These are phyloP conservation scores for Phaeophleospora eucalypticola DNA, from an alignment of 2,329 filamentous ascomycete species.

Conservation along the genomic window DNA sequence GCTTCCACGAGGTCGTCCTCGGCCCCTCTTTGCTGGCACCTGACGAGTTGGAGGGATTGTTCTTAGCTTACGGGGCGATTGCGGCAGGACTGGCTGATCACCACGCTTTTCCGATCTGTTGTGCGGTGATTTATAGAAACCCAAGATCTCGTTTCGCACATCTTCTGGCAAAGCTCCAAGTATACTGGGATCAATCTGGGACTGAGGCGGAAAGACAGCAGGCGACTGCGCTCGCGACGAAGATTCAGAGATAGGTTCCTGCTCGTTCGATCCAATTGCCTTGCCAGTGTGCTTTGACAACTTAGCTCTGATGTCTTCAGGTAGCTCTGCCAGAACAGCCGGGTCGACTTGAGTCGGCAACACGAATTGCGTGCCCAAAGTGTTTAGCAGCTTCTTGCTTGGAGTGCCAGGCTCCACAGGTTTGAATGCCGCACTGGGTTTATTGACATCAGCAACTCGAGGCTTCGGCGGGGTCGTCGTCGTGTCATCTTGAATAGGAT, in stretches of 20 bases:
- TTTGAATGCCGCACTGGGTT: constrained; percentile 36
- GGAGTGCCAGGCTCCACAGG: constrained; percentile 36
- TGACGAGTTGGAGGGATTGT: constrained; percentile 47
- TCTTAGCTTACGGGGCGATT: constrained; percentile 56
- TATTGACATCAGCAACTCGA: constrained; percentile 23
- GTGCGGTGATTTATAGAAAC: constrained; percentile 55
- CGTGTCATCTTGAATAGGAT: constrained; percentile 46
- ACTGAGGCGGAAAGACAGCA: constrained; percentile 53
- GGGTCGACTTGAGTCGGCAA: constrained; percentile 80
- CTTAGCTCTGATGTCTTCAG: constrained; percentile 73
- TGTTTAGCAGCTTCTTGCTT: constrained; percentile 68
- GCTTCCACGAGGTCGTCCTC: constrained; percentile 35
- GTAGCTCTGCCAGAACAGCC: constrained; percentile 76
- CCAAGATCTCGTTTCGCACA: constrained; percentile 77
- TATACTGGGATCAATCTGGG: constrained; percentile 80
- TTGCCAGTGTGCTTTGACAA: constrained; percentile 58
- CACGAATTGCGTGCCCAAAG: constrained; percentile 85
- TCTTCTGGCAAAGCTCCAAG: constrained; percentile 80
- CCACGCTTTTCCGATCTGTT: constrained; percentile 30
- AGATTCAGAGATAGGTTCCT: constrained; percentile 3
- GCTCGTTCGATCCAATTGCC: constrained; percentile 8
- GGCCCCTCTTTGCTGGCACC: constrained; percentile 66
- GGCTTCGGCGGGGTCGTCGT: constrained; percentile 35
- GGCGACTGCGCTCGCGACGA: constrained; percentile 24
- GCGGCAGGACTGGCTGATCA: constrained; percentile 35